Evolutionary conservation across 164 flowering plant species (phyloP).

Genomic region (Warburgia ugandensis): DNA sequence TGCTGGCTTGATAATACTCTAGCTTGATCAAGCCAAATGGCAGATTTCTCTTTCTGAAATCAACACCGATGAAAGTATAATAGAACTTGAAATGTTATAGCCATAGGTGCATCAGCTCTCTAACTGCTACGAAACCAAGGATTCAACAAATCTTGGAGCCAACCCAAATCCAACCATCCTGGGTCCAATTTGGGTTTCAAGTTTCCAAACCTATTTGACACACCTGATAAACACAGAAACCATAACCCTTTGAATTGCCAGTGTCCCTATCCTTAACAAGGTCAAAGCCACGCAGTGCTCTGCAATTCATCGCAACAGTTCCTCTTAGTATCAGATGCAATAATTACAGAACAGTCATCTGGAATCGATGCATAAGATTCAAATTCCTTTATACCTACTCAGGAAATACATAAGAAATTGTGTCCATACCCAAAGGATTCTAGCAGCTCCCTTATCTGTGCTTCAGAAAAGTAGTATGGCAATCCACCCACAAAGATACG

Average conservation of each 20-base stretch:
- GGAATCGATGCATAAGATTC: too few relatives aligned
- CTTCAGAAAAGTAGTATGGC: constrained; percentile 77
- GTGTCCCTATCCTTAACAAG: constrained; percentile 88
- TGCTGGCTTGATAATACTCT: too few relatives aligned
- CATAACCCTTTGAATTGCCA: constrained; percentile 90
- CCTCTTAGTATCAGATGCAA: neutral
- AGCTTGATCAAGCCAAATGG: too few relatives aligned
- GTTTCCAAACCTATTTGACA: neutral
- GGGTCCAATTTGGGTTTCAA: too few relatives aligned
- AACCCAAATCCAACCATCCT: too few relatives aligned
- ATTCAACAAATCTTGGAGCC: too few relatives aligned
- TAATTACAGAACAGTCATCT: neutral
- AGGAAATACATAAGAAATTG: neutral
- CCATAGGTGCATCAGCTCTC: too few relatives aligned
- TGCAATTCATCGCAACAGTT: constrained; percentile 22
- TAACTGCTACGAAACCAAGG: too few relatives aligned
- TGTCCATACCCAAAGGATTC: constrained; percentile 72
- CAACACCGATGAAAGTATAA: too few relatives aligned
- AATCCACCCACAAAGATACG: constrained; percentile 87
- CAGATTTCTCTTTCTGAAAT: too few relatives aligned
- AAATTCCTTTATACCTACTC: too few relatives aligned
- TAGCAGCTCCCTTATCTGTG: constrained; percentile 62
- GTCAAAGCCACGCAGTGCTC: constrained; percentile 71
- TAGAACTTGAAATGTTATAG: too few relatives aligned
- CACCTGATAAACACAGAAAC: constrained; percentile 78